These are phyloP conservation scores for Arthrobotrys musiformis DNA, from an alignment of 2,329 filamentous ascomycete genomes.

Conservation along the genomic window DNA sequence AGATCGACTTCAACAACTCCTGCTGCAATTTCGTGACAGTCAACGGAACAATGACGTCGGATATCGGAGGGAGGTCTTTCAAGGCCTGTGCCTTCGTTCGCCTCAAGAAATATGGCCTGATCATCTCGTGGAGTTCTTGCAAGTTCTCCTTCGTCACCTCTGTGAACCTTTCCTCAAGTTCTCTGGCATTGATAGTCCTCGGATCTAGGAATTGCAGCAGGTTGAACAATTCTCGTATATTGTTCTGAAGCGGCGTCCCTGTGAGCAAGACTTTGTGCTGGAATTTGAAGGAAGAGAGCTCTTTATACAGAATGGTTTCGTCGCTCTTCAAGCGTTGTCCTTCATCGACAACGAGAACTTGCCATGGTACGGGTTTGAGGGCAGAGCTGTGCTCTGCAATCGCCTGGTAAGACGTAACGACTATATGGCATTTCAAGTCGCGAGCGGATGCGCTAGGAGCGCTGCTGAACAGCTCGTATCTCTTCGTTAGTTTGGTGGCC, in stretches of 20 bases:
- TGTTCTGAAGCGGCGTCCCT: constrained; percentile 91
- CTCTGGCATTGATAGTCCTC: constrained; percentile 72
- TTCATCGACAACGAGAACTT: constrained; percentile 90
- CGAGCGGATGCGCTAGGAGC: constrained; percentile 63
- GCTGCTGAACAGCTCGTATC: constrained; percentile 84
- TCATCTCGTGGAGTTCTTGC: constrained; percentile 75
- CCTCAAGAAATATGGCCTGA: constrained; percentile 71
- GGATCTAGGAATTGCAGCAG: constrained; percentile 93
- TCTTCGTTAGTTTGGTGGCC: constrained; percentile 76
- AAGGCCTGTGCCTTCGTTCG: constrained; percentile 91
- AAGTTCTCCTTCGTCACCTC: constrained; percentile 87
- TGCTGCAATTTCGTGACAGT: constrained; percentile 94
- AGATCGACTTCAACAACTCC: constrained; percentile 91
- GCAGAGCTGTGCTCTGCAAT: constrained; percentile 76
- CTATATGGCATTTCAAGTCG: constrained; percentile 85
- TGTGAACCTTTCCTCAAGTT: constrained; percentile 78
- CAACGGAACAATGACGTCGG: constrained; percentile 94
- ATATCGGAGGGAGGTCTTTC: constrained; percentile 90
- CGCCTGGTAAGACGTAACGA: constrained; percentile 94
- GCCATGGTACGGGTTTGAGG: constrained; percentile 81
- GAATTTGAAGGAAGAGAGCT: constrained; percentile 77
- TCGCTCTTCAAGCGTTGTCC: constrained; percentile 96
- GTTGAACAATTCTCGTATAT: constrained; percentile 93
- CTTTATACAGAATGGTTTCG: constrained; percentile 80
- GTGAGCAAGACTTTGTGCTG: constrained; percentile 89